Conservation (phyloP, 176 grass and related monocot genomes). For the Zoysia japonica region DNA sequence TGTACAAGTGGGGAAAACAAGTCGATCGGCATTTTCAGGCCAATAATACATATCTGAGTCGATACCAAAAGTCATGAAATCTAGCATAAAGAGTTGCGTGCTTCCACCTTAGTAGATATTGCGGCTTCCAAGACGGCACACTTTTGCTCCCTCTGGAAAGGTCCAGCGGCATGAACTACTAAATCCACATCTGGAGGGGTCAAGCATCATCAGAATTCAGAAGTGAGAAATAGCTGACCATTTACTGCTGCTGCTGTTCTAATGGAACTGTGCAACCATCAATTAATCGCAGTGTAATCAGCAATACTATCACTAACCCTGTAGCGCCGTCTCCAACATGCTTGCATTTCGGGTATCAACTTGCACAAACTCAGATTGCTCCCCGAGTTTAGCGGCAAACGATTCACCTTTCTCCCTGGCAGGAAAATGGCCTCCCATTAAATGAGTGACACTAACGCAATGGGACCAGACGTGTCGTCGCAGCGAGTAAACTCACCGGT, state of each 20-base stretch:
- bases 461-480: not conserved
- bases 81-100: not conserved
- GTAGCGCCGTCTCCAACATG: conserved; percentile 59
- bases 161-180: conserved; percentile 88
- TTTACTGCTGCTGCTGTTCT: not conserved
- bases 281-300: not conserved
- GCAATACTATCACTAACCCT: conserved; percentile 44
- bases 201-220: not conserved
- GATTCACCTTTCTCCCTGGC: conserved; percentile 70
- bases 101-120: conserved; percentile 78
- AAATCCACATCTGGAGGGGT: conserved; percentile 60
- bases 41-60: not conserved
- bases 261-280: not conserved
- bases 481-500: conserved; percentile 31
- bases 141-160: conserved; percentile 68
- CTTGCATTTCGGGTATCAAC: conserved; percentile 54
- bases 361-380: conserved; percentile 65
- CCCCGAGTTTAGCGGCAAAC: conserved; percentile 64
- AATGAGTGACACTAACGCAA: not conserved
- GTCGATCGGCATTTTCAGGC: not conserved
- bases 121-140: conserved; percentile 78
- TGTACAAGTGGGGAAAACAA: conserved; percentile 34
- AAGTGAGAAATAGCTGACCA: not conserved
- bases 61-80: not conserved
- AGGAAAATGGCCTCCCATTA: not conserved